These are phyloP conservation scores for Xerocomus nothofagi DNA, from an alignment of 1,284 basidiomycete species.

Conservation along the genomic window DNA sequence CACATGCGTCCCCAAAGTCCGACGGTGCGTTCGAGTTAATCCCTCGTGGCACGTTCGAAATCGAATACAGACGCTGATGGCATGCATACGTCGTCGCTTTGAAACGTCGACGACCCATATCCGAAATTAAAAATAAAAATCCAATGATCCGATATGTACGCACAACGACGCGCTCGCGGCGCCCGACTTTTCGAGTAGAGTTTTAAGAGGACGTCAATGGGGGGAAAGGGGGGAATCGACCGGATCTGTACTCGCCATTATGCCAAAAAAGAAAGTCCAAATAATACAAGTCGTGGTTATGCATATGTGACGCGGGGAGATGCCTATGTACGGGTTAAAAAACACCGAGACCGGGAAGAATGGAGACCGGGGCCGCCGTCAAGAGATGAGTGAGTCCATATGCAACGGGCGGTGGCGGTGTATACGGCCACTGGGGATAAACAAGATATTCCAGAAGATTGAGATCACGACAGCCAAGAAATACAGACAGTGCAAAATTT, in stretches of 20 bases:
- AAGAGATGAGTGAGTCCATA: not conserved
- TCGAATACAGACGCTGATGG: too few relatives aligned
- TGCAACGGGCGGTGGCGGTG: not conserved
- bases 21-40: too few relatives aligned
- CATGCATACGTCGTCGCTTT: too few relatives aligned
- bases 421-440: not conserved
- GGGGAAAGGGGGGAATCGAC: not conserved
- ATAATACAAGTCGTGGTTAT: not conserved
- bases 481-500: slow-evolving; percentile 3
- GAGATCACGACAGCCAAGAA: not conserved
- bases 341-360: not conserved
- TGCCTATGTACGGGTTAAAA: not conserved
- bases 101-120: too few relatives aligned
- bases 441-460: not conserved
- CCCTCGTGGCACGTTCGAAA: too few relatives aligned
- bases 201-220: too few relatives aligned
- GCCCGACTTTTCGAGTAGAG: too few relatives aligned
- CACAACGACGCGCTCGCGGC: too few relatives aligned
- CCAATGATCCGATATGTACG: too few relatives aligned
- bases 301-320: not conserved
- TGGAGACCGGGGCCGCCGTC: too few relatives aligned
- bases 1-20: too few relatives aligned
- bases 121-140: too few relatives aligned
- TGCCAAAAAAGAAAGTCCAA: not conserved
- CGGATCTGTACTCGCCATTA: not conserved